Percentiles rank a stretch among this genome's conserved stretches.
These are phyloP conservation scores for Arthrobotrys entomopaga DNA, from an alignment of 2,329 filamentous ascomycete genomes.

Conservation along the genomic window DNA sequence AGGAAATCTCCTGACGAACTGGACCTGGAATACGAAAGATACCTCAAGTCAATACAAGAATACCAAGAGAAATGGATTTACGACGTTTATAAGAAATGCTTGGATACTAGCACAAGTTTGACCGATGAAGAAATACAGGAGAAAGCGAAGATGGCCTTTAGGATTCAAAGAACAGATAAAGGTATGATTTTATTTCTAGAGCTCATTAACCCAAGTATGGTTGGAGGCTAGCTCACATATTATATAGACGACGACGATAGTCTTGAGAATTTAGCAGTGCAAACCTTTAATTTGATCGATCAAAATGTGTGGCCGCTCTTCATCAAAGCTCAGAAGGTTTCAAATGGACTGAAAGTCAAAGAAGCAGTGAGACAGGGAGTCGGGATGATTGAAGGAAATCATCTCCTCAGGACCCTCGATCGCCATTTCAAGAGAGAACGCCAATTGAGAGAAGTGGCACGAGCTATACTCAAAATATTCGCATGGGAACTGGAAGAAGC, in stretches of 20 bases:
- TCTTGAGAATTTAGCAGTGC: conserved; percentile 16
- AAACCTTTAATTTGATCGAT: conserved; percentile 17
- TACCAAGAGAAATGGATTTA: conserved; percentile 14
- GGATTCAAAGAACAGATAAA: conserved; percentile 28
- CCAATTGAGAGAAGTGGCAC: conserved; percentile 19
- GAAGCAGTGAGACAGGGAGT: conserved; percentile 18
- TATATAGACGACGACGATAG: conserved; percentile 13
- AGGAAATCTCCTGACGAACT: conserved; percentile 6
- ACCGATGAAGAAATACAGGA: conserved; percentile 6
- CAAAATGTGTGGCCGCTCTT: conserved; percentile 19
- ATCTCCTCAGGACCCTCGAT: conserved; percentile 6
- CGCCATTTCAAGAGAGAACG: conserved; percentile 1
- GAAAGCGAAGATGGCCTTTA: conserved; percentile 6
- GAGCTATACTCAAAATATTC: conserved; percentile 22
- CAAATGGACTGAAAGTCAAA: conserved; percentile 18
- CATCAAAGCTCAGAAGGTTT: conserved; percentile 21
- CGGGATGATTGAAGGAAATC: conserved; percentile 16
- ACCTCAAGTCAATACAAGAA: not conserved
- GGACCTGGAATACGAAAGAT: not conserved
- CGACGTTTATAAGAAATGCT: not conserved
- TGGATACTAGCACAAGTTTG: conserved; percentile 1
- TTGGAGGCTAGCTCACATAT: not conserved
- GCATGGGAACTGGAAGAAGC: conserved; percentile 19
- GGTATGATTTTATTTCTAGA: conserved; percentile 2
- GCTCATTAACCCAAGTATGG: not conserved